These are phyloP conservation scores for Blastocladiella britannica DNA, from an alignment of 192 early-diverging fungal species.

Conservation along the genomic window DNA sequence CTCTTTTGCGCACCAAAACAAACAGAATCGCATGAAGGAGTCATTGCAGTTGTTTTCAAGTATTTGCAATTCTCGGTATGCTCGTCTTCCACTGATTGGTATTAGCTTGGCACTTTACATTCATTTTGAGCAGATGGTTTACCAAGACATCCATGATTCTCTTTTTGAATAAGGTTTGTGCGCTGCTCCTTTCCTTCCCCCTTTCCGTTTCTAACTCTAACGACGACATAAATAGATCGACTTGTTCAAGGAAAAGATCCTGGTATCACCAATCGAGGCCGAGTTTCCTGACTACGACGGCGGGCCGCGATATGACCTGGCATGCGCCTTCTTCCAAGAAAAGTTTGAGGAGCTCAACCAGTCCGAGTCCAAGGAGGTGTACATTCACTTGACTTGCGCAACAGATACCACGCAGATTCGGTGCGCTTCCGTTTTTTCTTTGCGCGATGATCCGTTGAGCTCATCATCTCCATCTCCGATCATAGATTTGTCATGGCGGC, in stretches of 20 bases:
- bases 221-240: too few relatives aligned
- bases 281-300: constrained; percentile 76
- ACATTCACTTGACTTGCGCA: constrained; percentile 73
- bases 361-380: constrained; percentile 45
- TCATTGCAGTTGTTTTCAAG: constrained; percentile 89
- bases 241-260: constrained; percentile 78
- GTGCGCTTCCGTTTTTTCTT: too few relatives aligned
- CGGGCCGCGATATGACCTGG: background rate
- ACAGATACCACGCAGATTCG: constrained; percentile 70
- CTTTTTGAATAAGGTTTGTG: constrained; percentile 71
- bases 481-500: constrained; percentile 78
- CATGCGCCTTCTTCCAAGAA: background rate
- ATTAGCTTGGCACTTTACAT: too few relatives aligned
- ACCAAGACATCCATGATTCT: constrained; percentile 93
- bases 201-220: too few relatives aligned
- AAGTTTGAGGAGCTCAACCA: background rate
- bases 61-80: constrained; percentile 88
- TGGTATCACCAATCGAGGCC: constrained; percentile 52
- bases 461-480: too few relatives aligned
- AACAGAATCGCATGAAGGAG: constrained; percentile 82
- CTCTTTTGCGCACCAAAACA: too few relatives aligned
- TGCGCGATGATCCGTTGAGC: too few relatives aligned
- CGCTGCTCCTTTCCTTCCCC: background rate
- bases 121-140: too few relatives aligned
- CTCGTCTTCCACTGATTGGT: too few relatives aligned